Percentiles rank a stretch among this genome's conserved stretches.
Evolutionary conservation across 176 grass and related monocot genomes (phyloP).

Genomic region (Calamus simplicifolius): DNA sequence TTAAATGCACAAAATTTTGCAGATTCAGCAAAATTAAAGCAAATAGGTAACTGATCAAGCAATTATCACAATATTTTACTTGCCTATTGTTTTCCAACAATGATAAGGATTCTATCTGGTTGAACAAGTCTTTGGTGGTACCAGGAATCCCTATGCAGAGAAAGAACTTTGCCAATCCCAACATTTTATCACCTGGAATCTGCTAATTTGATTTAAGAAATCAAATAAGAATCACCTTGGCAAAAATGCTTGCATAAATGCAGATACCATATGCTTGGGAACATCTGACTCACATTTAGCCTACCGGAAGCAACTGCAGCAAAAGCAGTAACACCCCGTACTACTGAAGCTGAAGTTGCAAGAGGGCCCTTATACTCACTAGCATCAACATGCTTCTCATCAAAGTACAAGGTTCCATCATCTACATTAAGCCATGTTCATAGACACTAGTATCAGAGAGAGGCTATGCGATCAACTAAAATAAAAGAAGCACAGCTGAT

Average conservation of each 20-base stretch:
- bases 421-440: conserved; percentile 28
- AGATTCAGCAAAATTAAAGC: too few relatives aligned
- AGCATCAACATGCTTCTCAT: conserved; percentile 84
- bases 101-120: conserved; percentile 89
- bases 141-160: conserved; percentile 86
- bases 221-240: conserved; percentile 7
- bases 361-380: conserved; percentile 82
- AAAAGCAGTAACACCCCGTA: conserved; percentile 62
- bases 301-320: conserved; percentile 59
- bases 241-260: too few relatives aligned
- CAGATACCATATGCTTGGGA: too few relatives aligned
- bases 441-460: too few relatives aligned
- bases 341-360: conserved; percentile 78
- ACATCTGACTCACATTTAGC: conserved; percentile 53
- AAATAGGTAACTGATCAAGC: background rate
- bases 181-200: conserved; percentile 78
- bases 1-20: too few relatives aligned
- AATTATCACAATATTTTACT: conserved; percentile 14
- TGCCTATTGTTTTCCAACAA: conserved; percentile 81
- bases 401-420: conserved; percentile 85
- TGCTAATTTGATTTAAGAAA: conserved; percentile 25
- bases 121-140: conserved; percentile 62
- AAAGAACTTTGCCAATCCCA: conserved; percentile 86
- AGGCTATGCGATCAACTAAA: too few relatives aligned
- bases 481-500: too few relatives aligned